These are phyloP conservation scores for Closterium sp. DNA, from an alignment of 139 green algal species.

Conservation along the genomic window DNA sequence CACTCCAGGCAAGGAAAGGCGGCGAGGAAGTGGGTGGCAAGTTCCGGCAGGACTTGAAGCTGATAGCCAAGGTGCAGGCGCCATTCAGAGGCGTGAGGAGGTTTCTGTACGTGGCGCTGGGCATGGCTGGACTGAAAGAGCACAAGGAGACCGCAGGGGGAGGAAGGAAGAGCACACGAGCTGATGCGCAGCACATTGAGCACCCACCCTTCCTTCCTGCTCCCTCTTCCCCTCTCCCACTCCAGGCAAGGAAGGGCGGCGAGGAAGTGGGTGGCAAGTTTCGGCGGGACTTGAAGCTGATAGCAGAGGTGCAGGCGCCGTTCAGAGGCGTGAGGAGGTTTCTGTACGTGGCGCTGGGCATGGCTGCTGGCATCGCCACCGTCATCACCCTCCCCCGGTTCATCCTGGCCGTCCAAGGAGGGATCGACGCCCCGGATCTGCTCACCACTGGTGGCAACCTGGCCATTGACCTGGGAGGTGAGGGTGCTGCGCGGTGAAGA, in stretches of 20 bases:
- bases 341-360: conserved; percentile 23
- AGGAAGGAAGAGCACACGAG: too few relatives aligned
- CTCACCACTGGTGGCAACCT: conserved; percentile 22
- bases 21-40: conserved; percentile 7
- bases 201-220: not conserved
- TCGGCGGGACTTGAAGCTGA: conserved; percentile 43
- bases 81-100: conserved; percentile 35
- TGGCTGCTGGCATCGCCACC: conserved; percentile 31
- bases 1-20: conserved; percentile 20
- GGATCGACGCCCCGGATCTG: conserved; percentile 28
- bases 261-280: conserved; percentile 17
- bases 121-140: not conserved
- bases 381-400: conserved; percentile 39
- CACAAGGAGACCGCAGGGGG: too few relatives aligned
- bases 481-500: not conserved
- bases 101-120: conserved; percentile 40
- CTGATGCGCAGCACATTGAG: not conserved
- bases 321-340: conserved; percentile 43
- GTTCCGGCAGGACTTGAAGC: conserved; percentile 41
- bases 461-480: conserved; percentile 42
- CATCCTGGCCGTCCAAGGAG: conserved; percentile 20
- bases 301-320: conserved; percentile 36
- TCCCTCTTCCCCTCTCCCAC: not conserved
- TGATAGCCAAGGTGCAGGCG: conserved; percentile 39
- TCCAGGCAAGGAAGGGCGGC: conserved; percentile 22